Percentiles rank a stretch among this genome's conserved stretches.
These are phyloP conservation scores for Ramalina intermedia DNA, from an alignment of 495 filamentous ascomycete species.

Conservation along the genomic window DNA sequence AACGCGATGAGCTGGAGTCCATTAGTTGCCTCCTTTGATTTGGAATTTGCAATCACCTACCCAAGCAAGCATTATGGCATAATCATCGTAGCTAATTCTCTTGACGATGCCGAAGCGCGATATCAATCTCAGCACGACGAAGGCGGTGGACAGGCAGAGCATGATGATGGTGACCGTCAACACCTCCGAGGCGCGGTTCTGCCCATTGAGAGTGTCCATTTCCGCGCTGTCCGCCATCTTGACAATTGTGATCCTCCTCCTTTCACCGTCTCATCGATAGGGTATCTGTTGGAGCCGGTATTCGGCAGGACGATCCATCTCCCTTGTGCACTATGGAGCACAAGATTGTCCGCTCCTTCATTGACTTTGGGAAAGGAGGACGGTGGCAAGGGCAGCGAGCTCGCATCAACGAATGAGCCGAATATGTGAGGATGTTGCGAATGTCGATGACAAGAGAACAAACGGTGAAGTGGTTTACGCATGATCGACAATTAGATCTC, in stretches of 20 bases:
- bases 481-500: background rate
- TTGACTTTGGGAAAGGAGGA: too few species aligned
- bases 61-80: conserved; percentile 75
- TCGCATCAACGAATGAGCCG: too few species aligned
- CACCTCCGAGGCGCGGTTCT: conserved; percentile 49
- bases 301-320: too few species aligned
- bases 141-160: conserved; percentile 49
- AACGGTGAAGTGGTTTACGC: background rate
- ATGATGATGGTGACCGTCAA: conserved; percentile 62
- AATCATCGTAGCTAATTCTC: conserved; percentile 60
- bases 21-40: background rate
- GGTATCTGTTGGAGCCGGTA: too few species aligned
- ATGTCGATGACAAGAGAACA: background rate
- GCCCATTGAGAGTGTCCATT: conserved; percentile 14
- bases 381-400: too few species aligned
- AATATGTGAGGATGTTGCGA: too few species aligned
- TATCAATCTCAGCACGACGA: conserved; percentile 57
- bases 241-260: background rate
- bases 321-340: too few species aligned
- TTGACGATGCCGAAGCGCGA: conserved; percentile 61
- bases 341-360: too few species aligned
- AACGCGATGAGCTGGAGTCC: conserved; percentile 47
- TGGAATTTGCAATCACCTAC: conserved; percentile 24
- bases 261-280: too few species aligned
- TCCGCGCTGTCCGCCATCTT: conserved; percentile 1